phyloP scores from a whole-genome alignment of 1,284 basidiomycete species.

The Clitocybe nebularis region DNA sequence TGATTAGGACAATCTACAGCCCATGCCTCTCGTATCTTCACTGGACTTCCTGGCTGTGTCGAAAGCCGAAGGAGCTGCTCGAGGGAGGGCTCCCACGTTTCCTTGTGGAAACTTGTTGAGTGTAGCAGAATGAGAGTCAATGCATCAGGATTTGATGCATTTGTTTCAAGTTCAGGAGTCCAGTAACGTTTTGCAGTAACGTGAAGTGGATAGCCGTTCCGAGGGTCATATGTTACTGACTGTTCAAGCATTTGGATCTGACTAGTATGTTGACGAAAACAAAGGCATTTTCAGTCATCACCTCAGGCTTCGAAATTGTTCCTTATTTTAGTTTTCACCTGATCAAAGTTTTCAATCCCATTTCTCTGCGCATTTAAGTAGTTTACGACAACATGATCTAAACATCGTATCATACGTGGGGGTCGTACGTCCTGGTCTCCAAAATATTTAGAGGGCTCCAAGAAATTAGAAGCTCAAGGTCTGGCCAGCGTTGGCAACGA shows the following conservation, averaged over 20 bases:
- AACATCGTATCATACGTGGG: too few relatives aligned
- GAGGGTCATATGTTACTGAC: conserved; percentile 29
- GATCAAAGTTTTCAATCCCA: too few relatives aligned
- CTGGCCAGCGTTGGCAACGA: conserved; percentile 32
- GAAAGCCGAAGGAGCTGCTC: conserved; percentile 34
- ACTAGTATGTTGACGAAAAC: too few relatives aligned
- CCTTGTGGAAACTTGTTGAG: conserved; percentile 65
- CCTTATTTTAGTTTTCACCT: too few relatives aligned
- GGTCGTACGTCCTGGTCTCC: too few relatives aligned
- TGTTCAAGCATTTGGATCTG: conserved; percentile 36
- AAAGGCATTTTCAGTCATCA: too few relatives aligned
- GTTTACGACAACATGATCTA: too few relatives aligned
- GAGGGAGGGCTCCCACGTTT: conserved; percentile 60
- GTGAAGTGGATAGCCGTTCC: conserved; percentile 40
- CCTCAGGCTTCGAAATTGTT: too few relatives aligned
- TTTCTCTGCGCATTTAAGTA: too few relatives aligned
- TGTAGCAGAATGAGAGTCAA: conserved; percentile 55
- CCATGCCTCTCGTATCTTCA: conserved; percentile 47
- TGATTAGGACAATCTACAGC: conserved; percentile 52
- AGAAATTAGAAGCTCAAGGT: conserved; percentile 36
- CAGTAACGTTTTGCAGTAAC: conserved; percentile 56
- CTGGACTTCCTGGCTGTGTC: conserved; percentile 15
- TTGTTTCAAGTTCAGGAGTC: conserved; percentile 32
- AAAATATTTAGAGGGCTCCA: too few relatives aligned
- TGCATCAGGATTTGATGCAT: conserved; percentile 34